phyloP scores from a whole-genome alignment of 345 rosid species.

The Moricandia moricandioides region DNA sequence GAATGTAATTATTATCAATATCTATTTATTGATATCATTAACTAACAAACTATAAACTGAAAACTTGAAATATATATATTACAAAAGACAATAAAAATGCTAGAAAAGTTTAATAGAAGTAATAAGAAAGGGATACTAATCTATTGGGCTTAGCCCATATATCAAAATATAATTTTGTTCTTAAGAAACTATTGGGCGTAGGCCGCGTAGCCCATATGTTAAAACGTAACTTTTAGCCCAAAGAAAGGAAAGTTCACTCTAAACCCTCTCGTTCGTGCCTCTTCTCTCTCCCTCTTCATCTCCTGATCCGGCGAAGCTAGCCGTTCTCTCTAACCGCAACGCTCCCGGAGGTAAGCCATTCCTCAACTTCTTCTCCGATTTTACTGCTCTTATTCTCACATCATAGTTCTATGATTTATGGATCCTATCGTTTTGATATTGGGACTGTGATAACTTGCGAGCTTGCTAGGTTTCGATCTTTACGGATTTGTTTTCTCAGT shows the following conservation, averaged over 20 bases:
- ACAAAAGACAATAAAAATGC: not conserved
- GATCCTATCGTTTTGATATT: constrained; percentile 8
- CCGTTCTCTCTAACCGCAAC: constrained; percentile 17
- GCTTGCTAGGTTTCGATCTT: constrained; percentile 17
- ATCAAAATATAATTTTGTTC: not conserved
- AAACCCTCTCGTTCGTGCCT: constrained; percentile 20
- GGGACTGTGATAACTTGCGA: not conserved
- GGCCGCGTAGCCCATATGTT: constrained; percentile 7
- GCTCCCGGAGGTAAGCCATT: constrained; percentile 30
- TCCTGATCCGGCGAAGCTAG: constrained; percentile 28
- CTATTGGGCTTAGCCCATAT: not conserved
- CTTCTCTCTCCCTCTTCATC: constrained; percentile 14
- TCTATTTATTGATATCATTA: not conserved
- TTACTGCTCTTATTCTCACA: not conserved
- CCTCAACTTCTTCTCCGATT: not conserved
- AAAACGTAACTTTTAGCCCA: constrained; percentile 10
- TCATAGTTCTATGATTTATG: not conserved
- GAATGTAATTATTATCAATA: not conserved
- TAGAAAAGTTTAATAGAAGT: not conserved
- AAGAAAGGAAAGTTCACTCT: constrained; percentile 8
- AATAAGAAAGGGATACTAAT: not conserved
- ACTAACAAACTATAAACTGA: not conserved
- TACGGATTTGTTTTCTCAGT: not conserved
- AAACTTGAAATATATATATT: not conserved
- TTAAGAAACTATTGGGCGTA: not conserved